Conservation (phyloP, 2,329 filamentous ascomycete genomes). For the Coniella vitis region DNA sequence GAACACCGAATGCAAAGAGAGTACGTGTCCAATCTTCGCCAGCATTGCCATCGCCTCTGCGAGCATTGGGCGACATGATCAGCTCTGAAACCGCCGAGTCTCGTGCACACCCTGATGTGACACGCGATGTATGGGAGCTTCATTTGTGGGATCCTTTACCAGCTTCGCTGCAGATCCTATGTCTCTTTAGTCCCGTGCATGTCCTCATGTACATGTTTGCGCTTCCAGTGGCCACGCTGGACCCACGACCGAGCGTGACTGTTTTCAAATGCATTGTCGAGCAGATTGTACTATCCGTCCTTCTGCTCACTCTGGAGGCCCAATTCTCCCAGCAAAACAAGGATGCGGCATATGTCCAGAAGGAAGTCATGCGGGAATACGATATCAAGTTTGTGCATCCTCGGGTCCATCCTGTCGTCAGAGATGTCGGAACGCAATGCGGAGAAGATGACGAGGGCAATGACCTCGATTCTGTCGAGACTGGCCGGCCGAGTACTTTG, state of each 20-base stretch:
- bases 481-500: slow-evolving; percentile 50
- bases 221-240: slow-evolving; percentile 67
- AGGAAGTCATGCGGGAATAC: slow-evolving; percentile 91
- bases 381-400: slow-evolving; percentile 94
- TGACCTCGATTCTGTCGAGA: slow-evolving; percentile 37
- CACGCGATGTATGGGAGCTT: slow-evolving; percentile 89
- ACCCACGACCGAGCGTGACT: slow-evolving; percentile 77
- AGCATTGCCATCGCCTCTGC: slow-evolving; percentile 68
- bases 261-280: slow-evolving; percentile 78
- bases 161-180: slow-evolving; percentile 74
- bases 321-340: slow-evolving; percentile 79
- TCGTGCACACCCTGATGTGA: slow-evolving; percentile 74
- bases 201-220: slow-evolving; percentile 86
- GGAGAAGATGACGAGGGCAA: slow-evolving; percentile 39
- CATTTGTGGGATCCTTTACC: slow-evolving; percentile 90
- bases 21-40: slow-evolving; percentile 85
- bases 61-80: slow-evolving; percentile 63
- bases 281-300: slow-evolving; percentile 65
- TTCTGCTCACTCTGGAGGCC: slow-evolving; percentile 66
- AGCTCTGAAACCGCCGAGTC: slow-evolving; percentile 67
- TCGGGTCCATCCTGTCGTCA: slow-evolving; percentile 70
- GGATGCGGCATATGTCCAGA: slow-evolving; percentile 77
- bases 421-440: slow-evolving; percentile 74
- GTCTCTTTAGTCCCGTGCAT: slow-evolving; percentile 88
- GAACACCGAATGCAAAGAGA: slow-evolving; percentile 79